Conservation (phyloP, 2,329 filamentous ascomycete genomes). For the Colletotrichum sublineola region DNA sequence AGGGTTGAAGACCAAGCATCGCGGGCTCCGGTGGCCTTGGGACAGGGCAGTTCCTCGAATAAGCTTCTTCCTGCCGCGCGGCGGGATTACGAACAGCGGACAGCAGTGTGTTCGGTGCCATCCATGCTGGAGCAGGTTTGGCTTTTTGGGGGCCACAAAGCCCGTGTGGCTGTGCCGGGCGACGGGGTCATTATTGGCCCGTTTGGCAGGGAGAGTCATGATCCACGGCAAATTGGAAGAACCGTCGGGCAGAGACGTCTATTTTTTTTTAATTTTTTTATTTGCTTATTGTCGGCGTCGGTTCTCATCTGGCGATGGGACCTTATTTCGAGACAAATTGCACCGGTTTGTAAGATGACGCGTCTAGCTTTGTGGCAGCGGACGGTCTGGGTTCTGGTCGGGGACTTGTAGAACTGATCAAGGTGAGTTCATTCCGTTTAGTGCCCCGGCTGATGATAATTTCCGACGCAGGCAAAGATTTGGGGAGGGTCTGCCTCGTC, state of each 20-base stretch:
- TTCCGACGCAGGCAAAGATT: constrained; percentile 9
- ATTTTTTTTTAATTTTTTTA: too few species aligned
- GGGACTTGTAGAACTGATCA: background rate
- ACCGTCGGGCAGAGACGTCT: too few species aligned
- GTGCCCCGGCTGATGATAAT: background rate
- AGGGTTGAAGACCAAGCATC: constrained; percentile 12
- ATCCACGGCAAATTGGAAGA: background rate
- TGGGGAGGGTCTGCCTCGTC: constrained; percentile 10
- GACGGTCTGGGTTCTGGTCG: background rate
- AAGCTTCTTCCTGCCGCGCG: constrained; percentile 42
- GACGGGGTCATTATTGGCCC: constrained; percentile 23
- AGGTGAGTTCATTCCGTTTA: constrained; percentile 7
- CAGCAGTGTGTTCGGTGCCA: constrained; percentile 32
- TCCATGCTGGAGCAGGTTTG: constrained; percentile 33
- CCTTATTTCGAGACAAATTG: constrained; percentile 29
- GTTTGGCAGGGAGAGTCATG: constrained; percentile 8
- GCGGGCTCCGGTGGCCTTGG: constrained; percentile 17
- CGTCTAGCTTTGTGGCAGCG: background rate
- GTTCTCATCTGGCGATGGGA: background rate
- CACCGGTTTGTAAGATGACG: constrained; percentile 5
- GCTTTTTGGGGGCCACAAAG: constrained; percentile 32
- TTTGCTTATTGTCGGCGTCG: too few species aligned
- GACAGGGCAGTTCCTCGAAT: constrained; percentile 37
- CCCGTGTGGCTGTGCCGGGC: constrained; percentile 39
- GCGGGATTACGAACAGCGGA: constrained; percentile 21